Evolutionary conservation across 2,329 filamentous ascomycete genomes (phyloP).

Genomic region (Colletotrichum tanaceti): DNA sequence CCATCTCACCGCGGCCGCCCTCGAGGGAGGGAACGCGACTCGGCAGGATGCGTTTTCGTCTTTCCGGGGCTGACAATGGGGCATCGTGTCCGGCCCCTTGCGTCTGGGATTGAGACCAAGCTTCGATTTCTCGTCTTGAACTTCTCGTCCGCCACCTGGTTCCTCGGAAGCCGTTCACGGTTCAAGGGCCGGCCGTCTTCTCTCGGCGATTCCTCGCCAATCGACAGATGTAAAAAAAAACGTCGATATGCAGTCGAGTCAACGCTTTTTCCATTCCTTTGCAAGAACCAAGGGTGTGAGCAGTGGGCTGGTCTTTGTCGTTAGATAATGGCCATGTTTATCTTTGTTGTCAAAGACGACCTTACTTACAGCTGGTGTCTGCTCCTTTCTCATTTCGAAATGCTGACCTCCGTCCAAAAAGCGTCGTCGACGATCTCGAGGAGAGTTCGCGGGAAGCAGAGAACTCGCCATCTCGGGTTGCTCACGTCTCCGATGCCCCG

Average conservation of each 20-base stretch:
- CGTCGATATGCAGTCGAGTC: not conserved
- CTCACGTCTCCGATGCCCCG: not conserved
- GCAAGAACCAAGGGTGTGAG: not conserved
- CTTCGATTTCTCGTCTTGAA: slow-evolving; percentile 1
- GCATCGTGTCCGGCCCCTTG: not conserved
- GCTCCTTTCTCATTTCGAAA: not conserved
- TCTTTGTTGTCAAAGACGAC: too few species aligned
- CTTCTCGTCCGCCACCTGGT: not conserved
- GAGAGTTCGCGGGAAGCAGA: not conserved
- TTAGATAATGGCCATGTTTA: not conserved
- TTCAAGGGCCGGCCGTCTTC: not conserved
- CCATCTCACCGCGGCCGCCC: slow-evolving; percentile 11
- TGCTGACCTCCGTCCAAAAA: not conserved
- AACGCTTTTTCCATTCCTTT: not conserved
- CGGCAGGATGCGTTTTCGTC: not conserved
- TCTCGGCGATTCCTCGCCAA: not conserved
- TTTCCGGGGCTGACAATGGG: slow-evolving; percentile 3
- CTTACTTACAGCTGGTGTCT: not conserved
- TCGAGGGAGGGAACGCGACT: not conserved
- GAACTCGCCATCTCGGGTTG: not conserved
- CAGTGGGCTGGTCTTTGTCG: not conserved
- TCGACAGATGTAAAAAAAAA: not conserved
- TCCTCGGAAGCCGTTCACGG: not conserved
- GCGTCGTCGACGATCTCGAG: not conserved
- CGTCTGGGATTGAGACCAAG: not conserved